Conservation (phyloP, 1,284 basidiomycete genomes). For the Cutaneotrichosporon cutaneum region DNA sequence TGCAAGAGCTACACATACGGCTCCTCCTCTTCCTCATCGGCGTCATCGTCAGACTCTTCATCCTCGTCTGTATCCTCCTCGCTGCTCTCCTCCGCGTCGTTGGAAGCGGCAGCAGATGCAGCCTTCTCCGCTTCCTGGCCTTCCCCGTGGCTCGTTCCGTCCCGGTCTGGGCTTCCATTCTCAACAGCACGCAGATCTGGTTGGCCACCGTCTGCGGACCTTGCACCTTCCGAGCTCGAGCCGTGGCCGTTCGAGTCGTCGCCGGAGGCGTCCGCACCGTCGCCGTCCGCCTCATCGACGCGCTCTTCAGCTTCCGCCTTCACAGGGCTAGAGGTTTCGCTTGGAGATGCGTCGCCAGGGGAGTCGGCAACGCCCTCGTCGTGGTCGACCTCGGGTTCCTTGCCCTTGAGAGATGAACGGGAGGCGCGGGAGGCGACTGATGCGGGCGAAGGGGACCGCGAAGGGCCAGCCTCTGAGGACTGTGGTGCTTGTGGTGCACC, state of each 20-base stretch:
- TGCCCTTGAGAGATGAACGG: conserved; percentile 5
- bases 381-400: not conserved
- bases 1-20: conserved; percentile 33
- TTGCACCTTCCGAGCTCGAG: not conserved
- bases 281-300: not conserved
- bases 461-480: not conserved
- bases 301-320: not conserved
- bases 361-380: not conserved
- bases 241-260: not conserved
- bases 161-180: not conserved
- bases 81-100: conserved; percentile 31
- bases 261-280: not conserved
- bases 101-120: not conserved
- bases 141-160: not conserved
- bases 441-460: not conserved
- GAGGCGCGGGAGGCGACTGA: not conserved
- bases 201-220: conserved; percentile 37
- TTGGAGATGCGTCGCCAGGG: not conserved
- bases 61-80: conserved; percentile 39
- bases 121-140: not conserved
- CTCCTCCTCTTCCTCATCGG: conserved; percentile 50
- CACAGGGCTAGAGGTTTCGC: not conserved
- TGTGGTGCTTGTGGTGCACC: not conserved
- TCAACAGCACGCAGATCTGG: not conserved
- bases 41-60: conserved; percentile 32